Conservation (phyloP, 441 rosid genomes). For the Geranium incanum region DNA sequence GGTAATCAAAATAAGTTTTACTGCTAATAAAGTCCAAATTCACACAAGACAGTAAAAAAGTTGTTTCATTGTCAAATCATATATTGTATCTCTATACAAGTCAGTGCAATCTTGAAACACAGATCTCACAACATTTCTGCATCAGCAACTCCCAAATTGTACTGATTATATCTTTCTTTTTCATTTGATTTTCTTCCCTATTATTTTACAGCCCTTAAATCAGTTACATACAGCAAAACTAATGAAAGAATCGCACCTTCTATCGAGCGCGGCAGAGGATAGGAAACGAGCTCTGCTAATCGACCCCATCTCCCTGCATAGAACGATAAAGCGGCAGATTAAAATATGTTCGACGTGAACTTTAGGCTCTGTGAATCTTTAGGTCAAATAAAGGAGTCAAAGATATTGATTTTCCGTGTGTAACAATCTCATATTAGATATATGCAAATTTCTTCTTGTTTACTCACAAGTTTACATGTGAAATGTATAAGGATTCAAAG, state of each 20-base stretch:
- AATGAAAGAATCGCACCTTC: constrained; percentile 51
- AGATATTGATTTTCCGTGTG: background rate
- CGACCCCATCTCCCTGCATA: constrained; percentile 35
- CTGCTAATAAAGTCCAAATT: background rate
- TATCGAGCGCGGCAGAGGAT: constrained; percentile 23
- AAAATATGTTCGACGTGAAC: background rate
- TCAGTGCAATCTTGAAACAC: constrained; percentile 13
- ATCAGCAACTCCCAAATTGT: constrained; percentile 18
- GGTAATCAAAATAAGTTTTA: no score
- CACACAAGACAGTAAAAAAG: background rate
- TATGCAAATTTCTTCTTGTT: no score
- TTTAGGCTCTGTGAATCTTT: background rate
- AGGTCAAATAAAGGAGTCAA: background rate
- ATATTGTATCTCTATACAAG: constrained; percentile 29
- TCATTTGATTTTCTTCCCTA: constrained; percentile 18
- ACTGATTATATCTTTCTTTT: constrained; percentile 16
- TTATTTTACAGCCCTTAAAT: constrained; percentile 46
- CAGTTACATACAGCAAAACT: constrained; percentile 46
- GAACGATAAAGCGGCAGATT: constrained; percentile 1
- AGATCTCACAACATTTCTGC: constrained; percentile 25
- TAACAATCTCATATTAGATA: no score
- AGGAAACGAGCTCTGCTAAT: constrained; percentile 17
- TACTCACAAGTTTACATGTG: no score
- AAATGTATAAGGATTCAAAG: no score
- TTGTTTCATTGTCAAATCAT: constrained; percentile 19